phyloP scores from a whole-genome alignment of 1,284 basidiomycete genomes.

The Heliocybe sulcata region DNA sequence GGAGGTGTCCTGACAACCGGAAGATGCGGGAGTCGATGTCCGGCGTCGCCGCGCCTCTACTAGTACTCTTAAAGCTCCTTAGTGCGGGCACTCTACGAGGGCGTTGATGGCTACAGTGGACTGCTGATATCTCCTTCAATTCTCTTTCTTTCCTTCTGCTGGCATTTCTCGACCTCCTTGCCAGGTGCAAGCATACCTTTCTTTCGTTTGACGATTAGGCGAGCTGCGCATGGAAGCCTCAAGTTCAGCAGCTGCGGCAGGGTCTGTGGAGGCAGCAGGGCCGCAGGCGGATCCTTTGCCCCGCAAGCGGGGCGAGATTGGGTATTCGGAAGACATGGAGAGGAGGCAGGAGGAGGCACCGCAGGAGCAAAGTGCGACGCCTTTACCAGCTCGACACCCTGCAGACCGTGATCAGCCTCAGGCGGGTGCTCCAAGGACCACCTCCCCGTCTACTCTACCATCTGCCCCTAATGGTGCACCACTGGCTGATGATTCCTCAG shows the following conservation, averaged over 20 bases:
- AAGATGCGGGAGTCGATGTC: neutral
- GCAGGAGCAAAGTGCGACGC: conserved; percentile 5
- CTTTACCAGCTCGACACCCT: conserved; percentile 41
- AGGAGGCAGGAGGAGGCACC: conserved; percentile 15
- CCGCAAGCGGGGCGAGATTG: conserved; percentile 58
- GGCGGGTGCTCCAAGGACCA: conserved; percentile 9
- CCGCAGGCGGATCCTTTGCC: conserved; percentile 57
- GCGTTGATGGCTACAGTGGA: neutral
- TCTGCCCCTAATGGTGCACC: conserved; percentile 12
- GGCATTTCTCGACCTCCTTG: conserved; percentile 14
- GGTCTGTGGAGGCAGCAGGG: conserved; percentile 14
- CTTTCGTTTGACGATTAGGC: conserved; percentile 6
- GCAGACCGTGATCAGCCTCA: conserved; percentile 39
- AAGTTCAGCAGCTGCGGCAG: conserved; percentile 10
- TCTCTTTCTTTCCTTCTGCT: conserved; percentile 4
- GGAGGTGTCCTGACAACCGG: neutral
- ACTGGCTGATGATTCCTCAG: conserved; percentile 15
- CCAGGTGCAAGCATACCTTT: conserved; percentile 24
- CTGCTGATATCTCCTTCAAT: conserved; percentile 1
- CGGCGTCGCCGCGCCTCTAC: neutral
- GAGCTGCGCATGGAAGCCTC: conserved; percentile 15
- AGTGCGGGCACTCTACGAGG: neutral
- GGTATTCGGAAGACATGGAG: conserved; percentile 40
- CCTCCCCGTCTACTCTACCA: conserved; percentile 9
- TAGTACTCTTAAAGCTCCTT: neutral